Conservation (phyloP, 257 asterid genomes). For the Anisodus tanguticus region DNA sequence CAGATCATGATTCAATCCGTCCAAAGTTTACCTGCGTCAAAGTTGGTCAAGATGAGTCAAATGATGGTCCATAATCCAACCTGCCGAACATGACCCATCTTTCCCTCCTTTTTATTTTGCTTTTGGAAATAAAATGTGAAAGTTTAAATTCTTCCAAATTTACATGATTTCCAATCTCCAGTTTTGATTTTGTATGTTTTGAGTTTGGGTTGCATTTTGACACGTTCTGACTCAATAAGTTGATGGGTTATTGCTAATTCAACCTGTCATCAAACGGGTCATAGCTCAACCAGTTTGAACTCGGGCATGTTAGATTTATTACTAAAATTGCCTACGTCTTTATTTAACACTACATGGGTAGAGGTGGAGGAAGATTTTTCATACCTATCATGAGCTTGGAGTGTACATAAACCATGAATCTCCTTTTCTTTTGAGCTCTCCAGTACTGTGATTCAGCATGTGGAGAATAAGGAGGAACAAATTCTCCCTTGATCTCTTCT, state of each 20-base stretch:
- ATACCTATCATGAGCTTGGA: conserved; percentile 95
- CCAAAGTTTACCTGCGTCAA: too few relatives aligned
- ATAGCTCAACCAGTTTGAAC: neutral
- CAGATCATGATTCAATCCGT: too few relatives aligned
- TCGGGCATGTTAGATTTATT: neutral
- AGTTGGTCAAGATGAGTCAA: neutral
- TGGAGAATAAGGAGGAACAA: conserved; percentile 79
- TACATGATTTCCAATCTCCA: neutral
- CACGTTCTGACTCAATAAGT: neutral
- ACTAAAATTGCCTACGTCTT: too few relatives aligned
- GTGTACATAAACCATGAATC: conserved; percentile 95
- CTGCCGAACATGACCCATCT: too few relatives aligned
- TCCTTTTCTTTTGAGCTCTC: conserved; percentile 75
- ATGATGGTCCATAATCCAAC: neutral
- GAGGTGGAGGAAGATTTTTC: neutral
- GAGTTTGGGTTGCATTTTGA: neutral
- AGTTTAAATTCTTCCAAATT: too few relatives aligned
- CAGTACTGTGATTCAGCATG: conserved; percentile 69
- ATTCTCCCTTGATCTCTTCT: conserved; percentile 70
- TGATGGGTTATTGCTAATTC: neutral
- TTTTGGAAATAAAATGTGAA: too few relatives aligned
- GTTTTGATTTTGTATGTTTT: neutral
- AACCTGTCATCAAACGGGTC: neutral
- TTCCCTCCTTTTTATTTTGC: too few relatives aligned
- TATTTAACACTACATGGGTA: neutral